Conservation (phyloP, 768 basidiomycete species). For the Crassisporium funariophilum region DNA sequence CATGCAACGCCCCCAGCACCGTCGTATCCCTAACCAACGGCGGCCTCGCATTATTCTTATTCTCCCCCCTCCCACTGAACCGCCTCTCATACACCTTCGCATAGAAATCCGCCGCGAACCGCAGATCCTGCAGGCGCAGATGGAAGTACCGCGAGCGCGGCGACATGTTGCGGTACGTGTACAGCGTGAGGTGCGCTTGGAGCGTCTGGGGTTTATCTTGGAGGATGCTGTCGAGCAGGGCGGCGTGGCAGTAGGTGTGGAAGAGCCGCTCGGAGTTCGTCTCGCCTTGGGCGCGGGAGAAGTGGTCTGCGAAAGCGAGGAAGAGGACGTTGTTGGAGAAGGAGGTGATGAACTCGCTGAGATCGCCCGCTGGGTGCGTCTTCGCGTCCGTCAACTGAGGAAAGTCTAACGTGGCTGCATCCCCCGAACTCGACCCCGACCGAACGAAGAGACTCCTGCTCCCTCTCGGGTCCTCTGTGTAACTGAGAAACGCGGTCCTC, state of each 20-base stretch:
- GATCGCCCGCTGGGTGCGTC: conserved; percentile 68
- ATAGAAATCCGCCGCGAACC: conserved; percentile 78
- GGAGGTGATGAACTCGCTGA: conserved; percentile 84
- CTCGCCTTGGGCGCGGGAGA: conserved; percentile 60
- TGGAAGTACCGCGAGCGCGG: conserved; percentile 63
- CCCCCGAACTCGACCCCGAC: conserved; percentile 82
- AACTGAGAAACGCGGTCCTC: conserved; percentile 88
- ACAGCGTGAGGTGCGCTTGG: conserved; percentile 73
- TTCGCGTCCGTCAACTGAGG: conserved; percentile 71
- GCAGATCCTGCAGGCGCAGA: conserved; percentile 70
- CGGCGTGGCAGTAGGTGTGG: conserved; percentile 73
- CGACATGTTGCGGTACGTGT: conserved; percentile 64
- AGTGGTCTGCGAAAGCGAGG: conserved; percentile 79
- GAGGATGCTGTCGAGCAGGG: conserved; percentile 84
- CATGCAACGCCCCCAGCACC: conserved; percentile 63
- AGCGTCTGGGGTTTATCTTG: conserved; percentile 85
- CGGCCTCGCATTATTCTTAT: conserved; percentile 64
- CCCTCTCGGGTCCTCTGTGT: conserved; percentile 91
- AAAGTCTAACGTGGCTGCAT: conserved; percentile 84
- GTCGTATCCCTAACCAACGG: conserved; percentile 75
- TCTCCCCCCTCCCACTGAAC: conserved; percentile 74
- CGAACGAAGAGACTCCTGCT: conserved; percentile 90
- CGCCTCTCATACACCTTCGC: conserved; percentile 70
- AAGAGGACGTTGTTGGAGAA: conserved; percentile 83
- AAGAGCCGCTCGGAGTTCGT: conserved; percentile 63